Evolutionary conservation across 768 basidiomycete species (phyloP), one percentile per base, ranked within the genome.

Genomic region (Mycena vitilis): DNA sequence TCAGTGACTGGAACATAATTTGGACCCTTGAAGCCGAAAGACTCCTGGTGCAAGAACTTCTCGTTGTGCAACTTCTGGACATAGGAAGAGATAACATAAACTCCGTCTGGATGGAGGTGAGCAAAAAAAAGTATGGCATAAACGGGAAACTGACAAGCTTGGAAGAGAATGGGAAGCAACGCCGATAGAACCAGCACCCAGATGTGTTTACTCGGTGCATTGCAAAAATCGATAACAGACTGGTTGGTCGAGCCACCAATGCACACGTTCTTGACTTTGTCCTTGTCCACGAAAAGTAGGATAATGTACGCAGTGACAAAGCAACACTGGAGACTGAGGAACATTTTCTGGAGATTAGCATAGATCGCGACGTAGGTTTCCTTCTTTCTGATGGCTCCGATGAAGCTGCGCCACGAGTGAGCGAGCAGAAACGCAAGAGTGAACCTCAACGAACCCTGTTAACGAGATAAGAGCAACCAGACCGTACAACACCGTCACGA

Each of bases 351-450:
- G 60, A 71, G 60, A 20, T 22, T n/a, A 34, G 77, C 74, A 63
- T 80, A 83, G 23, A 74, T 74, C 44, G 73, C 75, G 62, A 84
- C 78, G 25, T 81, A 78, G 15, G 76, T 79, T 52, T 76, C 74
- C 68, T 81, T 83, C 56, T 77, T 82, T 65, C 79, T 73, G 22
- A 83, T 69, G 38, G 82, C 81, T 48, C 83, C 82, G 23, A 83
- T 66, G 74, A 83, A 83, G 20, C 82, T 83, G 53, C 2, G 38
- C 30, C 9, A 5, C 16, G 4, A 20, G 18, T 59, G 48, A 44
- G 11, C 53, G 47, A 40, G 38, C 16, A 23, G 62, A 44, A 20
- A 13, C 30, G 23, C 44, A 44, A n/a, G 22, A 22, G 49, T 10
- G 47, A 20, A 61, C 44, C 36, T 59, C 8, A 49, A 70, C 51